A percentile compares a stretch with the other conserved stretches of the same genome.
These are phyloP conservation scores for Tulasnella sp. DNA, from an alignment of 768 basidiomycete genomes.

Conservation along the genomic window DNA sequence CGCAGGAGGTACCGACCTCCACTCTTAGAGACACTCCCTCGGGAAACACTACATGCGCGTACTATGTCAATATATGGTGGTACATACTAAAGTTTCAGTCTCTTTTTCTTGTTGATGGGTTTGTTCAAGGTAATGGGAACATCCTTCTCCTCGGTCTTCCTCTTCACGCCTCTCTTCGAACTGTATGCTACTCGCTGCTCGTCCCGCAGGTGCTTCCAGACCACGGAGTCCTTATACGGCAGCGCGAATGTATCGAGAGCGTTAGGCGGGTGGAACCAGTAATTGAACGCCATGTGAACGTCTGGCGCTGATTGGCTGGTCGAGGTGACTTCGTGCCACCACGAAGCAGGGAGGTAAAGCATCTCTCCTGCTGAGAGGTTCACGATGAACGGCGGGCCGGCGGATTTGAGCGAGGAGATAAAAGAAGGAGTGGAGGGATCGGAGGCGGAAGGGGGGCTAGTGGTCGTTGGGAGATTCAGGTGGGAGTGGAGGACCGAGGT, in stretches of 20 bases:
- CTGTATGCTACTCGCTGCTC: not conserved
- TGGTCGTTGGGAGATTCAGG: constrained; percentile 14
- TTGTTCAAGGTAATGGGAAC: not conserved
- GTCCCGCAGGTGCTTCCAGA: not conserved
- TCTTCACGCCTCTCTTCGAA: not conserved
- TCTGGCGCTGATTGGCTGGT: not conserved
- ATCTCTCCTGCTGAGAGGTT: constrained; percentile 12
- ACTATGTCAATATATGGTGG: too few species aligned
- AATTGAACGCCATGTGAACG: constrained; percentile 24
- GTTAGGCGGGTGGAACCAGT: constrained; percentile 23
- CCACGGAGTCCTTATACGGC: not conserved
- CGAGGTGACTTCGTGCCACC: constrained; percentile 27
- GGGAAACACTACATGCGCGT: too few species aligned
- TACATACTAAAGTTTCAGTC: not conserved
- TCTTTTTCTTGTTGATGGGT: not conserved
- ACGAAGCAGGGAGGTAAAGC: constrained; percentile 21
- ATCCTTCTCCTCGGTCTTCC: not conserved
- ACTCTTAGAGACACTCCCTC: too few species aligned
- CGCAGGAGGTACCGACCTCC: too few species aligned
- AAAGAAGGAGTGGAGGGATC: not conserved
- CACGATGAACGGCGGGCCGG: constrained; percentile 8
- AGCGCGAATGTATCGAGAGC: not conserved
- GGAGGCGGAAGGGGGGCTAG: constrained; percentile 7
- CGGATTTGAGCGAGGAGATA: not conserved
- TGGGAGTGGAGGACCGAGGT: constrained; percentile 9